Conservation (phyloP, 2,329 filamentous ascomycete species). For the Leptodontidium sp. region DNA sequence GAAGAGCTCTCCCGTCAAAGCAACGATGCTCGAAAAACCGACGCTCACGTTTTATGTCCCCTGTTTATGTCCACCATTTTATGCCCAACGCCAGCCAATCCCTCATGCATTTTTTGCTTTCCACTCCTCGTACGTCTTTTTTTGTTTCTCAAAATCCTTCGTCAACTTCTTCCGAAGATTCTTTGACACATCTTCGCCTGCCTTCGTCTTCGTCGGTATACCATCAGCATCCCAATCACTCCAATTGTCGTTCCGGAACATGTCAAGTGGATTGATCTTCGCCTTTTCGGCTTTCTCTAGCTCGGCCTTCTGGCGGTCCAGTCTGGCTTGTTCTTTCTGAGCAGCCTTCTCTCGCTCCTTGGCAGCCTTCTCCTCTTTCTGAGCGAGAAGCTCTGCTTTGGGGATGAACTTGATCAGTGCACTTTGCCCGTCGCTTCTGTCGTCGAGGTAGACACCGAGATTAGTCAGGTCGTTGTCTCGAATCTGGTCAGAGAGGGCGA, state of each 20-base stretch:
- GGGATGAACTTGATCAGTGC: conserved; percentile 77
- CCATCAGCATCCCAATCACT: conserved; percentile 85
- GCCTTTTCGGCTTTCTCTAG: conserved; percentile 65
- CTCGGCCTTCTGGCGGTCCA: conserved; percentile 58
- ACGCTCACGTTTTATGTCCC: no score
- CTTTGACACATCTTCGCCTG: conserved; percentile 84
- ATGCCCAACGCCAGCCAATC: no score
- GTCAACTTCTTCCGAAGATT: conserved; percentile 80
- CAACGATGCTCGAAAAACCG: no score
- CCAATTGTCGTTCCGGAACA: conserved; percentile 66
- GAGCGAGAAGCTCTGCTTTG: conserved; percentile 59
- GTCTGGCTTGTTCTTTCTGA: conserved; percentile 62
- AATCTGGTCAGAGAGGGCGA: conserved; percentile 80
- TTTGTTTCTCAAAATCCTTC: conserved; percentile 92
- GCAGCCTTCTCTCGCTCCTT: conserved; percentile 68
- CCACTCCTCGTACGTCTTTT: conserved; percentile 79
- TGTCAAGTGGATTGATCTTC: conserved; percentile 60
- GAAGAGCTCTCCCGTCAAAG: no score
- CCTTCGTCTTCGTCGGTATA: conserved; percentile 77
- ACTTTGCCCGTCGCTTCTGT: conserved; percentile 70
- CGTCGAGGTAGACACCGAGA: conserved; percentile 87
- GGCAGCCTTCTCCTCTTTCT: conserved; percentile 65
- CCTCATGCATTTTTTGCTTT: conserved; percentile 41
- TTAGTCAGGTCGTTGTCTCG: conserved; percentile 84
- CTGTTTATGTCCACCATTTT: no score